Evolutionary conservation across 371 early-diverging fungal genomes (phyloP).

Genomic region (Lichtheimia corymbifera): DNA sequence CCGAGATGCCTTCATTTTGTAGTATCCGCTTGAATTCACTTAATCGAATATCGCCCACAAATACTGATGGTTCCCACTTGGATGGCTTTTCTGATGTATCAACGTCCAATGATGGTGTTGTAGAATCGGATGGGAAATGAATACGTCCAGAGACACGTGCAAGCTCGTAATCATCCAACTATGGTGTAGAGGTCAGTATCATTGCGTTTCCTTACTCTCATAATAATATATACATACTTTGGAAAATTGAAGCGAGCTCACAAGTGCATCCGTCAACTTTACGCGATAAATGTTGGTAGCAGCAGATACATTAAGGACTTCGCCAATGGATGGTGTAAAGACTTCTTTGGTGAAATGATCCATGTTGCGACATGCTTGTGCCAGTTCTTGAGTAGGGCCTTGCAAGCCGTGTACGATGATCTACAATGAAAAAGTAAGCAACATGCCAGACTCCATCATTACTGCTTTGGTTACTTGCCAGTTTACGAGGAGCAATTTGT

Average conservation of each 20-base stretch:
- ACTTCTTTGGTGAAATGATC: constrained; percentile 80
- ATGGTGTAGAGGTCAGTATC: background rate
- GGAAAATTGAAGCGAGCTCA: constrained; percentile 75
- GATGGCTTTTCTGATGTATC: constrained; percentile 43
- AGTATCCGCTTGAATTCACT: constrained; percentile 78
- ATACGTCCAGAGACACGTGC: constrained; percentile 76
- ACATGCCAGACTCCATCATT: background rate
- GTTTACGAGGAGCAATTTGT: constrained; percentile 80
- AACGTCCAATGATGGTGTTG: constrained; percentile 79
- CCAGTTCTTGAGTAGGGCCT: constrained; percentile 65
- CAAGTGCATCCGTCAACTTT: constrained; percentile 83
- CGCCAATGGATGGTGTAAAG: constrained; percentile 77
- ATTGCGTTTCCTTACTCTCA: background rate
- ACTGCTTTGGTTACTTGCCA: constrained; percentile 58
- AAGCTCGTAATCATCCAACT: constrained; percentile 78
- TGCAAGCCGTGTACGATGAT: constrained; percentile 83
- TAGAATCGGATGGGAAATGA: constrained; percentile 64
- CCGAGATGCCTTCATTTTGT: constrained; percentile 71
- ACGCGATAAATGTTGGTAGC: constrained; percentile 84
- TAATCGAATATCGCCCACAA: constrained; percentile 86
- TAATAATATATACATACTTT: constrained; percentile 43
- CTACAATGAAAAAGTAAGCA: constrained; percentile 29
- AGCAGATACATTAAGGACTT: constrained; percentile 86
- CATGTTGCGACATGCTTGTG: constrained; percentile 55
- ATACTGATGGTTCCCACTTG: constrained; percentile 64